A percentile compares a stretch with the other conserved stretches of the same genome.
Conservation (phyloP, 805 yeast genomes). For the Myxozyma mucilagina region DNA sequence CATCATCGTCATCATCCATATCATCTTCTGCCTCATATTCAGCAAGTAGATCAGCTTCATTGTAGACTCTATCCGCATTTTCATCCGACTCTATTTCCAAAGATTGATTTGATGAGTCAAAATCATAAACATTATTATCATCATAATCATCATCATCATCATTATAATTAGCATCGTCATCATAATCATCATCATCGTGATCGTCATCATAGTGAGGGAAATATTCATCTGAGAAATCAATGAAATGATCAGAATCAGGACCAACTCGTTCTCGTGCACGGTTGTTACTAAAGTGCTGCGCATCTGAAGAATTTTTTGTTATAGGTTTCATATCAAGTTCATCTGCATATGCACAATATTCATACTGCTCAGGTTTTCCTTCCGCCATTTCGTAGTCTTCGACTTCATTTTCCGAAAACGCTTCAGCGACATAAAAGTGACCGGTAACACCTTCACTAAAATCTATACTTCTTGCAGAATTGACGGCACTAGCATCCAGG, state of each 20-base stretch:
- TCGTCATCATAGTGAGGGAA: too few species aligned
- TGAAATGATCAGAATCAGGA: too few species aligned
- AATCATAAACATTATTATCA: not conserved
- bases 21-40: not conserved
- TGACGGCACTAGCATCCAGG: too few species aligned
- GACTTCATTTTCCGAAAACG: not conserved
- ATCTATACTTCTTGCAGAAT: too few species aligned
- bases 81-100: not conserved
- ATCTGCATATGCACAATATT: too few species aligned
- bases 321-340: too few species aligned
- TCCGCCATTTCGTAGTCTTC: constrained; percentile 1
- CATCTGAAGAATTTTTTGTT: too few species aligned
- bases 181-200: too few species aligned
- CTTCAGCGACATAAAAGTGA: not conserved
- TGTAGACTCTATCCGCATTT: not conserved
- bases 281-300: too few species aligned
- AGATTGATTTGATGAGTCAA: not conserved
- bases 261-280: too few species aligned
- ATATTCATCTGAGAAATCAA: too few species aligned
- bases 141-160: not conserved
- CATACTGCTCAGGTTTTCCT: too few species aligned
- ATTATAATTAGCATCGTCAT: not conserved
- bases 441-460: not conserved
- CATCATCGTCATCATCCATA: not conserved
- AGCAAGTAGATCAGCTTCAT: not conserved